These are phyloP conservation scores for Filobasidium wieringae DNA, from an alignment of 768 basidiomycete genomes.

Conservation along the genomic window DNA sequence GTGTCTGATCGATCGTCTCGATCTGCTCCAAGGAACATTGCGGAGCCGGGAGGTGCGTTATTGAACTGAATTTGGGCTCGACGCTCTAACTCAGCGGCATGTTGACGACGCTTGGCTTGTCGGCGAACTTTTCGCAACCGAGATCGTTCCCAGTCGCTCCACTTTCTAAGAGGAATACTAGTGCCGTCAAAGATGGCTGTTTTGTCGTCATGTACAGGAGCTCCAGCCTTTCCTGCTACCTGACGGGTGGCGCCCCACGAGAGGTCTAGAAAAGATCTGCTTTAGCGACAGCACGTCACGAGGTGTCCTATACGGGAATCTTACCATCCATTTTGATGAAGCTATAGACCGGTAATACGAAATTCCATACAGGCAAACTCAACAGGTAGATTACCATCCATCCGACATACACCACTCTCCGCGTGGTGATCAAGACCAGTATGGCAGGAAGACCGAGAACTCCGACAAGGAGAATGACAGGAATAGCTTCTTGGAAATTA, in stretches of 20 bases:
- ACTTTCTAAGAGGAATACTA: slow-evolving; percentile 81
- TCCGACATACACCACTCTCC: slow-evolving; percentile 88
- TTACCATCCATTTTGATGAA: slow-evolving; percentile 88
- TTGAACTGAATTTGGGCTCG: slow-evolving; percentile 42
- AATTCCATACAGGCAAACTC: slow-evolving; percentile 93
- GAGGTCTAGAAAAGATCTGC: slow-evolving; percentile 51
- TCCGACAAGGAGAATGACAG: slow-evolving; percentile 71
- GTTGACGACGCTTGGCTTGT: slow-evolving; percentile 51
- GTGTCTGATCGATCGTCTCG: slow-evolving; percentile 52
- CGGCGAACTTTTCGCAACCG: slow-evolving; percentile 79
- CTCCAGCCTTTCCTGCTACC: slow-evolving; percentile 79
- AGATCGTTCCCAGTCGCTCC: slow-evolving; percentile 99
- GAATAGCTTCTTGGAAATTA: slow-evolving; percentile 83
- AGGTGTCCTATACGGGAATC: too few relatives aligned
- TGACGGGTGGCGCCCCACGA: slow-evolving; percentile 99
- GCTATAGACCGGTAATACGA: slow-evolving; percentile 82
- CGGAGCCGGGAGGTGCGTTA: background rate
- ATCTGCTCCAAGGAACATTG: slow-evolving; percentile 49
- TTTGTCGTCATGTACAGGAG: slow-evolving; percentile 43
- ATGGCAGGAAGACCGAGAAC: slow-evolving; percentile 89
- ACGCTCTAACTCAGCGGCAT: slow-evolving; percentile 55
- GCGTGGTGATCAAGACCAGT: slow-evolving; percentile 82
- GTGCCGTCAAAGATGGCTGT: slow-evolving; percentile 47
- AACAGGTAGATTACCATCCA: slow-evolving; percentile 95
- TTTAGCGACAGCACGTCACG: background rate